phyloP scores from a whole-genome alignment of 169 alveolate species.

The Plasmodium fragile region DNA sequence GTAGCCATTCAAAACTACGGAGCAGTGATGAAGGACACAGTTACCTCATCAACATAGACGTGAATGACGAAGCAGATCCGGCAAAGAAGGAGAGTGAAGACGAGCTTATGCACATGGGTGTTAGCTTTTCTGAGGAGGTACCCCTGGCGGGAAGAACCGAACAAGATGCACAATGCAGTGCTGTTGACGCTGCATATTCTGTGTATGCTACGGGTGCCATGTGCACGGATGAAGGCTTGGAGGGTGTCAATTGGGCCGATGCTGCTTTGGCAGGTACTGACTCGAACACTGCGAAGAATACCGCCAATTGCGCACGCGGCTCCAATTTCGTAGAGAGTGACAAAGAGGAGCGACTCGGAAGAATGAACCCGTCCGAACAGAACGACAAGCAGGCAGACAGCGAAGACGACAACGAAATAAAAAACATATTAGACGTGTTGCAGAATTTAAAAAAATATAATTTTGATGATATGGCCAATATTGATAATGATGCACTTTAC shows the following conservation, averaged over 20 bases:
- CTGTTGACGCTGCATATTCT: not conserved
- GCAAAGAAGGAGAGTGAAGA: not conserved
- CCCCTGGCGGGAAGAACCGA: not conserved
- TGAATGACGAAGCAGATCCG: not conserved
- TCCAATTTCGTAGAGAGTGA: not conserved
- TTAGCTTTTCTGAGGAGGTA: not conserved
- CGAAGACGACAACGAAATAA: slow-evolving; percentile 68
- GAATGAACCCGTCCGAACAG: not conserved
- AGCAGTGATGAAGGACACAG: not conserved
- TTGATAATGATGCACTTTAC: slow-evolving; percentile 53
- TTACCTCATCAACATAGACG: not conserved
- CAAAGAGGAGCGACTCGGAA: not conserved
- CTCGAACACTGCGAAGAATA: not conserved
- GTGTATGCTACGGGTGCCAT: not conserved
- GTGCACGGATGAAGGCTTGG: not conserved
- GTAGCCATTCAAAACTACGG: not conserved
- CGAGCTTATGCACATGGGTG: not conserved
- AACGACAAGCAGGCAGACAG: slow-evolving; percentile 1
- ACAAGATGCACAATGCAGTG: not conserved
- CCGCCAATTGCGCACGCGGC: not conserved
- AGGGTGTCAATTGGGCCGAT: not conserved
- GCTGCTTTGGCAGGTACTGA: not conserved
- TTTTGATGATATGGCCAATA: slow-evolving; percentile 38
- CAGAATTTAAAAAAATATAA: slow-evolving; percentile 61
- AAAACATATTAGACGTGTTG: slow-evolving; percentile 28